Evolutionary conservation across 148 eudicot species (phyloP).

Genomic region (Camellia sinensis): DNA sequence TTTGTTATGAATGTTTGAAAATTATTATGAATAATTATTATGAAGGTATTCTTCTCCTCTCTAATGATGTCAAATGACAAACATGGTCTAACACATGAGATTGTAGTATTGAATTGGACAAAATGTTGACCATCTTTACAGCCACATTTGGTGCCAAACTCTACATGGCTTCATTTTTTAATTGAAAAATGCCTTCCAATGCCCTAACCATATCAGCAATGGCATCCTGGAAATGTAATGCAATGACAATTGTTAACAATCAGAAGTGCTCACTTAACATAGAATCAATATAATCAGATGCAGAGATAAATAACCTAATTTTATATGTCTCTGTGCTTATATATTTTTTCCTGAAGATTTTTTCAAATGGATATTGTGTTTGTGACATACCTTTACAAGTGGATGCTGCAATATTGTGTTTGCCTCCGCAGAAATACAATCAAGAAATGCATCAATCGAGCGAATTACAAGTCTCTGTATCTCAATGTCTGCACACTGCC

Average conservation of each 20-base stretch:
- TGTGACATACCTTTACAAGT: constrained; percentile 61
- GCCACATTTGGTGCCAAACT: constrained; percentile 49
- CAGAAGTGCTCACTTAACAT: not conserved
- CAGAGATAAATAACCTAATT: not conserved
- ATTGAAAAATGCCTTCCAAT: constrained; percentile 52
- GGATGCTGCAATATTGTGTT: constrained; percentile 55
- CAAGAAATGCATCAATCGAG: constrained; percentile 73
- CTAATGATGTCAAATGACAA: constrained; percentile 54
- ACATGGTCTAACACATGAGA: constrained; percentile 52
- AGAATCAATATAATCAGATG: not conserved
- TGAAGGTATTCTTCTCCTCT: no score
- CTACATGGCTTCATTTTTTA: constrained; percentile 46
- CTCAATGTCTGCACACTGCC: constrained; percentile 64
- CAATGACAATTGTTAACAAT: not conserved
- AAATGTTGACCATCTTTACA: constrained; percentile 54
- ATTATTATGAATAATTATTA: no score
- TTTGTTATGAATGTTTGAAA: no score
- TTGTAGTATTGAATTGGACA: constrained; percentile 54
- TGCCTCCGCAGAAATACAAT: constrained; percentile 52
- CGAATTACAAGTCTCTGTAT: constrained; percentile 70
- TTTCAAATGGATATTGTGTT: not conserved
- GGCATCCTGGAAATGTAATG: constrained; percentile 52
- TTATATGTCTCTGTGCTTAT: not conserved
- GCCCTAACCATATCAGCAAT: constrained; percentile 67
- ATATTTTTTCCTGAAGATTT: not conserved